Percentiles rank a stretch among this genome's conserved stretches.
Evolutionary conservation across 2,329 filamentous ascomycete species (phyloP).

Genomic region (Fusarium begoniae): DNA sequence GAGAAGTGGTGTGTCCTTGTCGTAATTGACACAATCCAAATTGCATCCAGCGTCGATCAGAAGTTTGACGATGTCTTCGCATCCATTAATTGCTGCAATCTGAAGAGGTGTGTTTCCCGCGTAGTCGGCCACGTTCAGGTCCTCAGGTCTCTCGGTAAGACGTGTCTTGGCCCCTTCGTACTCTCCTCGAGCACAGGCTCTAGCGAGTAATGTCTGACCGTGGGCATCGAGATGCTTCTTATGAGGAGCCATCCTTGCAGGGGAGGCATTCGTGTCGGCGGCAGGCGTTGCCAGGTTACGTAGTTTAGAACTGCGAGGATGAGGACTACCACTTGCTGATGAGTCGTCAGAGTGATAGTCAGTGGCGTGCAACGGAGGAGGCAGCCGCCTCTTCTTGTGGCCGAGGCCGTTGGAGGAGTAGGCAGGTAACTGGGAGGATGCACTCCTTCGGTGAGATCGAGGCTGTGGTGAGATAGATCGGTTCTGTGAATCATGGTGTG

Average conservation of each 20-base stretch:
- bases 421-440: slow-evolving; percentile 69
- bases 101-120: slow-evolving; percentile 97
- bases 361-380: slow-evolving; percentile 68
- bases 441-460: slow-evolving; percentile 68
- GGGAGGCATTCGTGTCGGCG: slow-evolving; percentile 69
- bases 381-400: slow-evolving; percentile 69
- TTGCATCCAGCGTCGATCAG: slow-evolving; percentile 86
- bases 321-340: slow-evolving; percentile 67
- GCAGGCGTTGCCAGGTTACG: slow-evolving; percentile 65
- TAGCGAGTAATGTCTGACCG: slow-evolving; percentile 88
- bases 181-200: slow-evolving; percentile 87
- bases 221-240: slow-evolving; percentile 93
- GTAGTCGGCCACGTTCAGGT: slow-evolving; percentile 89
- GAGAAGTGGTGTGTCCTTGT: slow-evolving; percentile 91
- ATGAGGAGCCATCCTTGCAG: slow-evolving; percentile 74
- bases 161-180: slow-evolving; percentile 80
- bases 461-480: slow-evolving; percentile 69
- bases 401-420: slow-evolving; percentile 64
- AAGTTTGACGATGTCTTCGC: slow-evolving; percentile 85
- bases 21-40: slow-evolving; percentile 79
- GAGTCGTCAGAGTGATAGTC: slow-evolving; percentile 76
- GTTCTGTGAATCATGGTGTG: slow-evolving; percentile 45
- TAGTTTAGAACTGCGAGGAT: slow-evolving; percentile 66
- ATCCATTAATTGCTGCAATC: slow-evolving; percentile 88
- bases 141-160: slow-evolving; percentile 81